Percentiles rank a stretch among this genome's conserved stretches.
Conservation (phyloP, 225 moss, liverwort and hornwort species). For the Antitrichia curtipendula region DNA sequence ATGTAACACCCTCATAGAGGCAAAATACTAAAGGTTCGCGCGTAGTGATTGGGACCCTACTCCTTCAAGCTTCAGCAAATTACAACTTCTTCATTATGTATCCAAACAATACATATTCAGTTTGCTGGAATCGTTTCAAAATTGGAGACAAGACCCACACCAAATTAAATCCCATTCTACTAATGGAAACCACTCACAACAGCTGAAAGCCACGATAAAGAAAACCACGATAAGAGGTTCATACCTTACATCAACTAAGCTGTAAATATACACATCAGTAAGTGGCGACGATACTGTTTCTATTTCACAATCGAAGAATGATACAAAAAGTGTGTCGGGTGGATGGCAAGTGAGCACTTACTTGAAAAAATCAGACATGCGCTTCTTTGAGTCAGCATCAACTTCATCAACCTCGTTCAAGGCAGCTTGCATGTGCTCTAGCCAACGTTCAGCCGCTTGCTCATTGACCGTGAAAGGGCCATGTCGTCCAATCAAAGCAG, state of each 20-base stretch:
- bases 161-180: neutral
- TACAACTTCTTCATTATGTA: no score
- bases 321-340: neutral
- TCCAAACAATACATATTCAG: neutral
- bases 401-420: slow-evolving; percentile 47
- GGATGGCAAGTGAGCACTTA: slow-evolving; percentile 1
- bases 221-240: neutral
- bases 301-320: neutral
- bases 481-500: slow-evolving; percentile 78
- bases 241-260: neutral
- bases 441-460: slow-evolving; percentile 71
- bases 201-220: neutral
- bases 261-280: neutral
- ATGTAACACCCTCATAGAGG: neutral
- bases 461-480: slow-evolving; percentile 57
- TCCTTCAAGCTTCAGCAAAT: neutral
- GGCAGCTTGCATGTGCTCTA: slow-evolving; percentile 71
- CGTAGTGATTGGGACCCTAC: neutral
- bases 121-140: neutral
- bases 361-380: slow-evolving; percentile 74
- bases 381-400: slow-evolving; percentile 65
- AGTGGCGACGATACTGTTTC: neutral
- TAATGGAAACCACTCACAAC: neutral
- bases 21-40: neutral
- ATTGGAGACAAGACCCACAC: neutral